Evolutionary conservation across 2,329 filamentous ascomycete species (phyloP).

Genomic region (Trichoderma aggressivum): DNA sequence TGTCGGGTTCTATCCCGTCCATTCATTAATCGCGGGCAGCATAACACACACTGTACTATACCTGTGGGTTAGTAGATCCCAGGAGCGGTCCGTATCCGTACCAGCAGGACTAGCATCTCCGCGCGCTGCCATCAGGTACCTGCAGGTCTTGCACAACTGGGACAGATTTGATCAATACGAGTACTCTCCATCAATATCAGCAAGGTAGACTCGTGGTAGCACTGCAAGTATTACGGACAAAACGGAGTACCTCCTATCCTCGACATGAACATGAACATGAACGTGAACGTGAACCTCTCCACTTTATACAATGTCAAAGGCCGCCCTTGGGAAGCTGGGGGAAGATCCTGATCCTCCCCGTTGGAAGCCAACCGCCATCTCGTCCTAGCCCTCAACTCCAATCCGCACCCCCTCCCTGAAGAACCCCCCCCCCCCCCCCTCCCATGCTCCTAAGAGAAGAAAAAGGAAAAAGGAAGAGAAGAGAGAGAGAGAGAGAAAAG

Average conservation of each 20-base stretch:
- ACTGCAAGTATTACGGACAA: background rate
- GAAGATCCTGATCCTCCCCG: constrained; percentile 1
- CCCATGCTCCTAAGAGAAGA: background rate
- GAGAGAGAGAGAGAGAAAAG: background rate
- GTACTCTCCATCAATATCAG: background rate
- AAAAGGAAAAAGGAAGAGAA: background rate
- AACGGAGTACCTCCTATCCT: background rate
- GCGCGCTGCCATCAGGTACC: background rate
- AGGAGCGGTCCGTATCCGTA: background rate
- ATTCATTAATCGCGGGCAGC: background rate
- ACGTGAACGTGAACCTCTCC: background rate
- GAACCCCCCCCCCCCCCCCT: background rate
- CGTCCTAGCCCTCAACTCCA: background rate
- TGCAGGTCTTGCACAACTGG: background rate
- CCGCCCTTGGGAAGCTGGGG: background rate
- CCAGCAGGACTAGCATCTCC: background rate
- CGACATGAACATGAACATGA: background rate
- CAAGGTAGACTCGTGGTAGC: background rate
- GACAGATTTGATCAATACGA: background rate
- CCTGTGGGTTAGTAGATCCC: background rate
- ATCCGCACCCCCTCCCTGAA: background rate
- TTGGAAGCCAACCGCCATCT: constrained; percentile 10
- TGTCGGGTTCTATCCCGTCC: background rate
- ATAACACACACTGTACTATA: background rate
- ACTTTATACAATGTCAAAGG: background rate